These are phyloP conservation scores for Phytophthora sp. DNA, from an alignment of 352 stramenopile species.

Conservation along the genomic window DNA sequence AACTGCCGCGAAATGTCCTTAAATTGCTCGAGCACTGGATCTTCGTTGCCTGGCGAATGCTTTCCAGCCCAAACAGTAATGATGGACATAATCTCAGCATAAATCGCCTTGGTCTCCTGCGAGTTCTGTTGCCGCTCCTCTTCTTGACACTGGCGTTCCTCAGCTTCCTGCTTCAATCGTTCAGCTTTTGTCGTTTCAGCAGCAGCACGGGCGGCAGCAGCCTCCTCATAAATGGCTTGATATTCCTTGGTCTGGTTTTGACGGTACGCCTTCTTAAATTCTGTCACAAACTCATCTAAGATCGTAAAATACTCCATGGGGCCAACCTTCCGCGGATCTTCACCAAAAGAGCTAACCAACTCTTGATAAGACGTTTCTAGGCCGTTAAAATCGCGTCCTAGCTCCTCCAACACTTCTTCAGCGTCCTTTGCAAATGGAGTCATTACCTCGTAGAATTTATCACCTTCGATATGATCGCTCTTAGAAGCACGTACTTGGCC, in stretches of 20 bases:
- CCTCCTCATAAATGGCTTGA: constrained; percentile 77
- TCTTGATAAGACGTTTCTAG: constrained; percentile 82
- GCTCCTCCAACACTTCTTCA: constrained; percentile 80
- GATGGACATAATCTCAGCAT: constrained; percentile 68
- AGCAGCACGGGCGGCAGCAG: constrained; percentile 47
- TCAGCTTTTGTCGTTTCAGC: constrained; percentile 60
- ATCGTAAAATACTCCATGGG: constrained; percentile 87
- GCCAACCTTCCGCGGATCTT: constrained; percentile 81
- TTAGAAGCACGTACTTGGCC: constrained; percentile 82
- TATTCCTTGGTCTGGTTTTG: constrained; percentile 90
- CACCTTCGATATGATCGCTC: constrained; percentile 70
- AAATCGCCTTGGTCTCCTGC: constrained; percentile 62
- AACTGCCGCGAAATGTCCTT: constrained; percentile 64
- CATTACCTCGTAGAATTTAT: constrained; percentile 87
- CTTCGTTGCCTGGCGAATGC: constrained; percentile 55
- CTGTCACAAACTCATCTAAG: constrained; percentile 82
- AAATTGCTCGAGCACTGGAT: constrained; percentile 64
- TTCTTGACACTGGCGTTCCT: constrained; percentile 59
- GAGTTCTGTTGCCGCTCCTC: constrained; percentile 61
- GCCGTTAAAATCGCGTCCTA: constrained; percentile 75
- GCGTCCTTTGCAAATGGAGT: constrained; percentile 82
- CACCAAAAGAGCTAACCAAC: constrained; percentile 82
- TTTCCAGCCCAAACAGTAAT: constrained; percentile 68
- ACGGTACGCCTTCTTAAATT: constrained; percentile 90
- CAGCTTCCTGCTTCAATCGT: constrained; percentile 53